Evolutionary conservation across 192 early-diverging fungal species (phyloP), one percentile per base, ranked within the genome.

Genomic region (Backusella circina): DNA sequence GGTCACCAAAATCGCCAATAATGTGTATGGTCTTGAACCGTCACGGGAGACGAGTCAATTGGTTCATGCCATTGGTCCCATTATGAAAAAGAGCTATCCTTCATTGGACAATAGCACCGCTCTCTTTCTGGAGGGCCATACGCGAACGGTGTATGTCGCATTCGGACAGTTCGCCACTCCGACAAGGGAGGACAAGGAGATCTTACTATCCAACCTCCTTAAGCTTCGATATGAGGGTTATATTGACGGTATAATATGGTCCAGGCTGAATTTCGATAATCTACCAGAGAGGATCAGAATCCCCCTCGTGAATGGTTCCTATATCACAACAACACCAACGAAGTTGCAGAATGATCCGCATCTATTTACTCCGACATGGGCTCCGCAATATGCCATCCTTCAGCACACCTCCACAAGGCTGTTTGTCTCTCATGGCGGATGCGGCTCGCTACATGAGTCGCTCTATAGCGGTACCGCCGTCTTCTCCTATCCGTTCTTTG

Each of bases 161-260:
- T 81, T 84, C 44, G 79, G 79, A 28, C 75, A 70, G 35, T 39
- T 67, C 9, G 31, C 67, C 26, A 71, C 28, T 21, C 51, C 74
- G 2, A 37, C 72, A 18, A 15, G 26, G 2, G n/a, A 37, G 3
- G 75, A 75, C 13, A 23, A 35, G 5, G 16, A 35, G 35, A 61
- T 74, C 21, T 18, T 84, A 13, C 47, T 78, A 35, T 61, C 75
- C 51, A 41, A 77, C 0, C 12, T 81, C 10, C 21, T 61, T 3
- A 61, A 26, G 10, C 54, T 61, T 2, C 26, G 28, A 26, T 8
- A 74, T 15, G 61, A 75, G 12, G 50, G 74, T 15, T 37, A 50
- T 35, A 15, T 84, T 44, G 79, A 83, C 67, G 82, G 79, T 3
- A 57, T 82, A 5, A 66, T 84, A n/a, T 84, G 83, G 80, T 30